These are phyloP conservation scores for Sarocladiaceae sp. DNA, from an alignment of 2,329 filamentous ascomycete species.

Conservation along the genomic window DNA sequence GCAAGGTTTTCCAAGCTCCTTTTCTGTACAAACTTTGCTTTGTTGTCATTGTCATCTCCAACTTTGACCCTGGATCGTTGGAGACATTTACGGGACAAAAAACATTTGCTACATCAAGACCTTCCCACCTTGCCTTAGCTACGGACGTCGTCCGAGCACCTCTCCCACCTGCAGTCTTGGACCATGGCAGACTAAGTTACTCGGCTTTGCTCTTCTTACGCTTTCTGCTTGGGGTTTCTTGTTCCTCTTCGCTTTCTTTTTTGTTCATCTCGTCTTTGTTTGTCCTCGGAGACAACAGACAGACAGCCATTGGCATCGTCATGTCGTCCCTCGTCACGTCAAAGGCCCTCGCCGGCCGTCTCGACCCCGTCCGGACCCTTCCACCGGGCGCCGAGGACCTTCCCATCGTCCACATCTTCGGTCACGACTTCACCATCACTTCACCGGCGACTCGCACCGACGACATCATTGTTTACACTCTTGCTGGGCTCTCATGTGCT, in stretches of 20 bases:
- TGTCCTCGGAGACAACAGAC: not conserved
- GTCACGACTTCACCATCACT: not conserved
- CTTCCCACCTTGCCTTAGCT: not conserved
- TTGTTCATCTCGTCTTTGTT: not conserved
- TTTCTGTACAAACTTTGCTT: too few relatives aligned
- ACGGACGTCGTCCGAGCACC: conserved; percentile 6
- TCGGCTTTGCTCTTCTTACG: not conserved
- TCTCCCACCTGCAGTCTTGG: not conserved
- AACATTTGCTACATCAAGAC: not conserved
- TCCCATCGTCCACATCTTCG: not conserved
- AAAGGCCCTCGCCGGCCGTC: not conserved
- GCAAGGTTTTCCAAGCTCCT: too few relatives aligned
- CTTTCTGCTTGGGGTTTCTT: not conserved
- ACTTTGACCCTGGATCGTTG: not conserved
- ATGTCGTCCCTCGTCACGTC: not conserved
- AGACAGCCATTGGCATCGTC: not conserved
- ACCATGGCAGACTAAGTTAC: too few relatives aligned
- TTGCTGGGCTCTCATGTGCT: conserved; percentile 21
- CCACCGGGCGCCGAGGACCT: not conserved
- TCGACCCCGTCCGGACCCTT: not conserved
- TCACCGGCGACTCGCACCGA: conserved; percentile 9
- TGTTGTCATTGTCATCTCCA: not conserved
- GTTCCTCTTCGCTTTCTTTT: not conserved
- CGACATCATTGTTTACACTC: conserved; percentile 14
- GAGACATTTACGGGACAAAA: not conserved